Evolutionary conservation across 2,329 filamentous ascomycete species (phyloP).

Genomic region (Neofusicoccum cordaticola): DNA sequence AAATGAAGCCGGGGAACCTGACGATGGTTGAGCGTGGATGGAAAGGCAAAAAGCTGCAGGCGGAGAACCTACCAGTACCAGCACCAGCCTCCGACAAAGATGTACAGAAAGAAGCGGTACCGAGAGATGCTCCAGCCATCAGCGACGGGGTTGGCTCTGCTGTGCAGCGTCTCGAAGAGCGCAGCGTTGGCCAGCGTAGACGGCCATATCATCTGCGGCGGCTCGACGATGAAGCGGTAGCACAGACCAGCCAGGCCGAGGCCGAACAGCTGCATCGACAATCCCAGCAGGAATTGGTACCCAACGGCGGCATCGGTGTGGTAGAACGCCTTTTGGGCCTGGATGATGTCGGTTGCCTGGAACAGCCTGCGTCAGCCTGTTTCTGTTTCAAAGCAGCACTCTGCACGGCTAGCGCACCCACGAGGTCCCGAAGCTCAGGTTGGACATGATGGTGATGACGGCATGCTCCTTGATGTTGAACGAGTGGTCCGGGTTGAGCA

Average conservation of each 20-base stretch:
- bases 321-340: slow-evolving; percentile 57
- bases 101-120: slow-evolving; percentile 25
- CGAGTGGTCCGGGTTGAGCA: slow-evolving; percentile 50
- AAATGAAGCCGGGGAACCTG: slow-evolving; percentile 26
- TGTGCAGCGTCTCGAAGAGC: slow-evolving; percentile 28
- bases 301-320: slow-evolving; percentile 64
- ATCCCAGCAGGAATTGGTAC: slow-evolving; percentile 64
- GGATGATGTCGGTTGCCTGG: slow-evolving; percentile 28
- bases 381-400: neutral
- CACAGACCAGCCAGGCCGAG: slow-evolving; percentile 27
- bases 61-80: slow-evolving; percentile 19
- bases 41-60: neutral
- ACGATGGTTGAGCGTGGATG: too few species aligned
- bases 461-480: slow-evolving; percentile 65
- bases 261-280: slow-evolving; percentile 64
- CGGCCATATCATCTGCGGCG: slow-evolving; percentile 29
- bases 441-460: slow-evolving; percentile 63
- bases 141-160: slow-evolving; percentile 33
- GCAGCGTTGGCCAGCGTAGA: slow-evolving; percentile 24
- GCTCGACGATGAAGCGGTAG: slow-evolving; percentile 26
- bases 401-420: slow-evolving; percentile 47
- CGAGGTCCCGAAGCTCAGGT: slow-evolving; percentile 45
- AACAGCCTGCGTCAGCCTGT: neutral
- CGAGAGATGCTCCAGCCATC: slow-evolving; percentile 26
- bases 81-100: slow-evolving; percentile 24